Evolutionary conservation across 257 asterid species (phyloP).

Genomic region (Scutellaria galericulata): DNA sequence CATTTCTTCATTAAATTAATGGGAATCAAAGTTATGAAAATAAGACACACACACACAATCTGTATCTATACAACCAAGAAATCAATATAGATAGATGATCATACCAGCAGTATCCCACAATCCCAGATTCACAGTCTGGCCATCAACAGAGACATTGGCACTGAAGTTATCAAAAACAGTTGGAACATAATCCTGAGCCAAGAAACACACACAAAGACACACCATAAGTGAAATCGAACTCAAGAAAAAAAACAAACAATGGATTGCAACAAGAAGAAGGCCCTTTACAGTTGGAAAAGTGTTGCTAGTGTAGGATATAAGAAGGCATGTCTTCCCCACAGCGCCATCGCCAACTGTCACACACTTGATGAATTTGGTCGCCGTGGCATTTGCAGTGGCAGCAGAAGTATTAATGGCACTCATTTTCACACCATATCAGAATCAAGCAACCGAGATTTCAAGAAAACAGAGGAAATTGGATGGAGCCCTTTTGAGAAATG

Average conservation of each 20-base stretch:
- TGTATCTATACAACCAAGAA: neutral
- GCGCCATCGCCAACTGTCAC: constrained; percentile 69
- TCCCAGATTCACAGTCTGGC: constrained; percentile 63
- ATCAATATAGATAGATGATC: neutral
- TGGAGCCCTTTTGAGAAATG: too few species aligned
- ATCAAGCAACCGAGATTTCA: neutral
- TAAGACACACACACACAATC: neutral
- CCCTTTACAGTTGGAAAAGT: constrained; percentile 52
- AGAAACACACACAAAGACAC: constrained; percentile 26
- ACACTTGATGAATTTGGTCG: constrained; percentile 58
- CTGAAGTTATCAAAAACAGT: constrained; percentile 62
- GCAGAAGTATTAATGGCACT: constrained; percentile 32
- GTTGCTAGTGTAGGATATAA: constrained; percentile 61
- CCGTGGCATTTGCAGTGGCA: constrained; percentile 42
- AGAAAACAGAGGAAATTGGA: neutral
- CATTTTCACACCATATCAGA: constrained; percentile 43
- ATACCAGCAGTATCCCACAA: constrained; percentile 70
- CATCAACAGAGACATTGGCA: constrained; percentile 59
- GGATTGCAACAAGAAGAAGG: neutral
- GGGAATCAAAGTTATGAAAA: neutral
- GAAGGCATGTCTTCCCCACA: constrained; percentile 62
- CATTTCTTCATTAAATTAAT: constrained; percentile 22
- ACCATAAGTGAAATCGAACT: neutral
- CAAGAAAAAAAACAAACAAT: constrained; percentile 13
- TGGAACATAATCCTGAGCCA: constrained; percentile 57